Evolutionary conservation across 1,284 basidiomycete species (phyloP).

Genomic region (Ustanciosporium gigantosporum): DNA sequence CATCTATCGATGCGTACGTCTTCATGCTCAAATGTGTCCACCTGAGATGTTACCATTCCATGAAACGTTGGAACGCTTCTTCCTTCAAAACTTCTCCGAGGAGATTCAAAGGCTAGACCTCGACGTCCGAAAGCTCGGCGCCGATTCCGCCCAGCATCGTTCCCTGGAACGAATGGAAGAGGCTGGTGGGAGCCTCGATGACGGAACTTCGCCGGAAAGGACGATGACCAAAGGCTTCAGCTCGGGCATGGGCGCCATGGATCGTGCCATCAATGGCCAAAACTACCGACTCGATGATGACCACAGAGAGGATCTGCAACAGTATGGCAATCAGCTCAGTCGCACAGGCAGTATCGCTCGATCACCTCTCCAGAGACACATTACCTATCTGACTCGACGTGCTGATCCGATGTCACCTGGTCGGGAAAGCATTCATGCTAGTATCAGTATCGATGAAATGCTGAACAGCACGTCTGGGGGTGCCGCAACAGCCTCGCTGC

Average conservation of each 20-base stretch:
- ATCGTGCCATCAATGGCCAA: slow-evolving; percentile 5
- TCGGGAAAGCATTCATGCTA: background rate
- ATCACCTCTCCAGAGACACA: slow-evolving; percentile 43
- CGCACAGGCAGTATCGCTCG: slow-evolving; percentile 6
- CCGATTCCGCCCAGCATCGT: background rate
- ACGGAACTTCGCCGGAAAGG: slow-evolving; percentile 13
- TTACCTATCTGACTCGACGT: slow-evolving; percentile 28
- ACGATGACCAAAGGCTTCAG: slow-evolving; percentile 25
- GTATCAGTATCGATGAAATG: background rate
- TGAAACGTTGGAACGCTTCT: slow-evolving; percentile 81
- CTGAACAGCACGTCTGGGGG: no score
- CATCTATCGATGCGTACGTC: slow-evolving; percentile 78
- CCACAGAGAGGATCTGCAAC: slow-evolving; percentile 26
- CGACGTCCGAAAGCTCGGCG: slow-evolving; percentile 24
- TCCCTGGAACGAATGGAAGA: slow-evolving; percentile 4
- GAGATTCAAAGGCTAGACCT: slow-evolving; percentile 68
- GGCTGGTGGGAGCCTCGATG: background rate
- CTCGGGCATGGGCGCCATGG: slow-evolving; percentile 29
- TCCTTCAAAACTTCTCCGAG: slow-evolving; percentile 83
- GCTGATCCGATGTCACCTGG: slow-evolving; percentile 1
- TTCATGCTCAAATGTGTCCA: slow-evolving; percentile 81
- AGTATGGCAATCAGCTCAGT: slow-evolving; percentile 2
- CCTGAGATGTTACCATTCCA: slow-evolving; percentile 89
- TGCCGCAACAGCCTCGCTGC: background rate
- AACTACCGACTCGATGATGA: background rate